Conservation (phyloP, 2,329 filamentous ascomycete species). For the Pestalotiopsis sp. region DNA sequence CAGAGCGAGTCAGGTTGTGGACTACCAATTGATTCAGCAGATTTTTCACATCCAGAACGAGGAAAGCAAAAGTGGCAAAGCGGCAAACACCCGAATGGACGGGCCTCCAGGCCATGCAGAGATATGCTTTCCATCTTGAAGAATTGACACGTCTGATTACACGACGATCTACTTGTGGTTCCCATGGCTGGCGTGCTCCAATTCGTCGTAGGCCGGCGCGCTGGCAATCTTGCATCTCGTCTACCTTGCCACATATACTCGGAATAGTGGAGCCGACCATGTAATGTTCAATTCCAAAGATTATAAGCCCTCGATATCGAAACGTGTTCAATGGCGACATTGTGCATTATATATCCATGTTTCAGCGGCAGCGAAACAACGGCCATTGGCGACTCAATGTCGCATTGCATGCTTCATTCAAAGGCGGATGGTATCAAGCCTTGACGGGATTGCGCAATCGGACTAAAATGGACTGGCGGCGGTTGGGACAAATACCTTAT, state of each 20-base stretch:
- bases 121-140: neutral
- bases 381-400: neutral
- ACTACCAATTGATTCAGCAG: neutral
- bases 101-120: neutral
- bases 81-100: neutral
- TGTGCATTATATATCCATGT: neutral
- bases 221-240: neutral
- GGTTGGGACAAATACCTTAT: slow-evolving; percentile 14
- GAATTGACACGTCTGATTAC: slow-evolving; percentile 4
- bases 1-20: neutral
- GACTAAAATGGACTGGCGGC: slow-evolving; percentile 4
- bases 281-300: neutral
- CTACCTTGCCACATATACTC: neutral
- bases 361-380: neutral
- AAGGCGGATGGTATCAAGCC: slow-evolving; percentile 27
- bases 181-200: neutral
- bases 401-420: slow-evolving; percentile 12
- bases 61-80: neutral
- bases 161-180: neutral
- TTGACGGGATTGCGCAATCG: slow-evolving; percentile 31
- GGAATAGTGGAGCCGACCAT: slow-evolving; percentile 2
- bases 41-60: neutral
- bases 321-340: slow-evolving; percentile 10
- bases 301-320: neutral
- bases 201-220: neutral